A percentile compares a stretch with the other conserved stretches of the same genome.
Conservation (phyloP, 75 land plant species). For the Picea glauca region DNA sequence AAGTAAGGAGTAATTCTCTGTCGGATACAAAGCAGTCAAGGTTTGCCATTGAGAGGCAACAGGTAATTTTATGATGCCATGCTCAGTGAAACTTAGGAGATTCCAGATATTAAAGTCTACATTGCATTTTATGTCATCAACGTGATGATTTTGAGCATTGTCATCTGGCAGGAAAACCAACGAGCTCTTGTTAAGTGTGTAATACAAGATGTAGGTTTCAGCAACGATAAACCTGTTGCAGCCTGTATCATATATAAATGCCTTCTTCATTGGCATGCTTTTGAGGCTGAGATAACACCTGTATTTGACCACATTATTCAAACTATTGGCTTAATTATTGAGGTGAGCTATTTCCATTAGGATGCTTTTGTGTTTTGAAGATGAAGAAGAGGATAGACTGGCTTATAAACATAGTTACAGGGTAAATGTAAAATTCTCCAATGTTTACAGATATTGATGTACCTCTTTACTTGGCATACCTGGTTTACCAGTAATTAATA, state of each 20-base stretch:
- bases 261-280: conserved; percentile 86
- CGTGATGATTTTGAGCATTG: not conserved
- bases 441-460: too few species aligned
- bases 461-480: too few species aligned
- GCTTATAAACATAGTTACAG: too few species aligned
- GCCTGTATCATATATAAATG: conserved; percentile 90
- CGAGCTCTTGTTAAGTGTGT: conserved; percentile 76
- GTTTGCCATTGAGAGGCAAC: conserved; percentile 59
- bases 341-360: conserved; percentile 45
- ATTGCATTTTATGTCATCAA: not conserved
- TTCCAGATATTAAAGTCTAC: not conserved
- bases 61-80: conserved; percentile 39
- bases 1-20: conserved; percentile 26
- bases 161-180: conserved; percentile 70
- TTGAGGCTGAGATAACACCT: conserved; percentile 92
- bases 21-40: conserved; percentile 65
- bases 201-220: conserved; percentile 83
- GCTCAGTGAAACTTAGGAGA: not conserved
- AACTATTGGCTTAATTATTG: conserved; percentile 71
- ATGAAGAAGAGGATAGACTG: too few species aligned
- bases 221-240: conserved; percentile 85
- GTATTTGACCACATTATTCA: conserved; percentile 87
- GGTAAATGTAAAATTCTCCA: too few species aligned
- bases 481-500: too few species aligned
- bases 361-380: not conserved